Evolutionary conservation across 495 filamentous ascomycete genomes (phyloP).

Genomic region (Aspergillus mulundensis): DNA sequence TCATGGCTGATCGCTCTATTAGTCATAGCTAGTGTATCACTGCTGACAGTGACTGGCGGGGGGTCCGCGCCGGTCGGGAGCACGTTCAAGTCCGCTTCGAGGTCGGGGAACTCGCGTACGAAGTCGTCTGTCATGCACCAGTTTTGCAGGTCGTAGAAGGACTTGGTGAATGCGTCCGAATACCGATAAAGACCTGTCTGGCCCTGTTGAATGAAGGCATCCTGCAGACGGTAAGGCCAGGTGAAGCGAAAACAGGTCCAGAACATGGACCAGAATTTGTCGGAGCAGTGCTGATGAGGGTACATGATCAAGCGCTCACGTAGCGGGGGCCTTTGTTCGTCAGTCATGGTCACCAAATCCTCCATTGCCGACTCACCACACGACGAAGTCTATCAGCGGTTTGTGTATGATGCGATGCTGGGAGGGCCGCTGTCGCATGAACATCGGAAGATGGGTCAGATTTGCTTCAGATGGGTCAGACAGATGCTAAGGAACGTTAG

Average conservation of each 20-base stretch:
- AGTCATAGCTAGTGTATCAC: background rate
- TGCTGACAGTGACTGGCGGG: background rate
- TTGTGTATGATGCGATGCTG: constrained; percentile 15
- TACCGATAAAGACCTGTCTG: constrained; percentile 10
- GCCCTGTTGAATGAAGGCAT: constrained; percentile 7
- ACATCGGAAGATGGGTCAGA: constrained; percentile 3
- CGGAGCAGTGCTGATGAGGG: constrained; percentile 16
- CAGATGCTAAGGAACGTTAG: constrained; percentile 3
- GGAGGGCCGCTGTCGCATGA: constrained; percentile 15
- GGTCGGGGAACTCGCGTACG: constrained; percentile 12
- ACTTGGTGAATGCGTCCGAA: constrained; percentile 7
- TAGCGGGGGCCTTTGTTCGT: constrained; percentile 7
- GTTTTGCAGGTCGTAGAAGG: constrained; percentile 14
- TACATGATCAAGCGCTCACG: constrained; percentile 13
- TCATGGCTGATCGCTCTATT: background rate
- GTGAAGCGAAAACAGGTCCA: constrained; percentile 14
- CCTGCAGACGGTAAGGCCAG: constrained; percentile 10
- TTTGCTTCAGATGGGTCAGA: constrained; percentile 11
- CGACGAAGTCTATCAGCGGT: constrained; percentile 14
- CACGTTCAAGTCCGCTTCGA: constrained; percentile 8
- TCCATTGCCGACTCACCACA: constrained; percentile 7
- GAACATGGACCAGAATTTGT: constrained; percentile 16
- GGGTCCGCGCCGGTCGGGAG: background rate
- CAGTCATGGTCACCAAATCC: background rate
- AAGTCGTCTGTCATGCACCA: constrained; percentile 16